phyloP scores from a whole-genome alignment of 352 stramenopile species.

The Pythium utonaiense region DNA sequence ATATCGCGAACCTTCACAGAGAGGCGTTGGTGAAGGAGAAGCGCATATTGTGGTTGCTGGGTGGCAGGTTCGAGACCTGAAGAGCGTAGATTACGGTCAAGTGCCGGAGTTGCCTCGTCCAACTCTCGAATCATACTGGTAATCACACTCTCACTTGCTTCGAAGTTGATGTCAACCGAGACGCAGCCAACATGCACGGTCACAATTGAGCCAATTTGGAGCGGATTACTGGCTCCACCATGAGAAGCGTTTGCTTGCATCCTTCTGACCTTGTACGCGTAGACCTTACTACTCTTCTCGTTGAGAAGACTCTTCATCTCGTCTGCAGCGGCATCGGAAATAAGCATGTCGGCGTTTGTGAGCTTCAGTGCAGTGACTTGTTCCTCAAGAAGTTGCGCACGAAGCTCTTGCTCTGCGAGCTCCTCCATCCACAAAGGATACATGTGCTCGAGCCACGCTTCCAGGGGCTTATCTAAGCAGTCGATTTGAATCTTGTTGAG shows the following conservation, averaged over 20 bases:
- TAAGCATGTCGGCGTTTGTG: constrained; percentile 48
- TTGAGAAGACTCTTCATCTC: constrained; percentile 45
- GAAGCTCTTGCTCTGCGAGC: constrained; percentile 57
- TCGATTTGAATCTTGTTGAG: constrained; percentile 40
- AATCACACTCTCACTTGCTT: constrained; percentile 27
- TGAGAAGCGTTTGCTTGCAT: constrained; percentile 19
- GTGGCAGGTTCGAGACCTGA: neutral
- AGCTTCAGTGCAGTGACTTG: constrained; percentile 49
- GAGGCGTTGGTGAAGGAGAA: constrained; percentile 13
- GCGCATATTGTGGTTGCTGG: constrained; percentile 2
- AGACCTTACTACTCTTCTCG: constrained; percentile 62
- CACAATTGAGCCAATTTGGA: constrained; percentile 25
- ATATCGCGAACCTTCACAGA: constrained; percentile 31
- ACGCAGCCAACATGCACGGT: constrained; percentile 32
- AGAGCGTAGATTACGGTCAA: constrained; percentile 27
- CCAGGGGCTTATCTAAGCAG: constrained; percentile 47
- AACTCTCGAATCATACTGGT: constrained; percentile 33
- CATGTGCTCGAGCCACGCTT: constrained; percentile 64
- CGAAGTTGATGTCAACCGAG: constrained; percentile 33
- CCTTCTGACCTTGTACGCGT: constrained; percentile 54
- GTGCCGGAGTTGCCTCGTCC: constrained; percentile 38
- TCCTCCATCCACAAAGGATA: constrained; percentile 77
- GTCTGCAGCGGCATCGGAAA: constrained; percentile 27
- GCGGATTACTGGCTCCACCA: neutral
- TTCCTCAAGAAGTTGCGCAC: constrained; percentile 59